Base-by-base conservation (phyloP, 2,329 filamentous ascomycete genomes). In the Monilinia vaccinii-corymbosi region DNA sequence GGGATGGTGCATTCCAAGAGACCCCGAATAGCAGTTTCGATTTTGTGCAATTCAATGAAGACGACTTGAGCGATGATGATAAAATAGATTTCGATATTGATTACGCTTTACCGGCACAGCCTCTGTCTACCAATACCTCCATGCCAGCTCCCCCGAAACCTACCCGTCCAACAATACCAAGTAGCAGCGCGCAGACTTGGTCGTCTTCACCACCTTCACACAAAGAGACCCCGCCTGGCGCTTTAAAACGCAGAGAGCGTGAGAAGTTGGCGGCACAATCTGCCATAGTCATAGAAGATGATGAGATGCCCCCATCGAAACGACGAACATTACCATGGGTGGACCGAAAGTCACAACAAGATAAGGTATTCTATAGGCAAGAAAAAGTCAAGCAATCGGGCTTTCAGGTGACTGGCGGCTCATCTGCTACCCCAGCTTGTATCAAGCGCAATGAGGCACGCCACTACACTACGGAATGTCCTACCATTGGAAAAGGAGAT, bases 51-150 rank as follows among this genome's bases (percentile, higher is more conserved):
- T 88, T 91, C 64, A 82, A 85, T 62, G 88, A 91, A 63, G 86
- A 93, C 67, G 92, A 96, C 70, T 94, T 96, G 66, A 90, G 91
- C 68, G 89, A 93, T 70, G 91, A 96, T 66, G 81, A 86, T 23
- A 82, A 91, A 59, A 77, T 96, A 28, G 88, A 89, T 63, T 73
- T 88, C 23, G 81, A 91, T 63, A 81, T 85, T 56, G 80, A 88
- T 18, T 69, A 66, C 51, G 32, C 21, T 23, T 40, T 55, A 8
- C 51, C 51, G 23, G 23, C 51, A 23, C 25, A 53, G 21, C 62
- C 67, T 16, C 28, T 68, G 18, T 66, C 68, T 56, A 36, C 58
- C 11, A 40, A 44, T n/a, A 59, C 53, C 28, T 58, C 67, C 47
- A 67, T 66, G 63, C 50, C 65, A 52, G 62, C 67, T 14, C 66